Percentiles rank a stretch among this genome's conserved stretches.
These are phyloP conservation scores for Ulmus americana DNA, from an alignment of 331 rosid genomes.

Conservation along the genomic window DNA sequence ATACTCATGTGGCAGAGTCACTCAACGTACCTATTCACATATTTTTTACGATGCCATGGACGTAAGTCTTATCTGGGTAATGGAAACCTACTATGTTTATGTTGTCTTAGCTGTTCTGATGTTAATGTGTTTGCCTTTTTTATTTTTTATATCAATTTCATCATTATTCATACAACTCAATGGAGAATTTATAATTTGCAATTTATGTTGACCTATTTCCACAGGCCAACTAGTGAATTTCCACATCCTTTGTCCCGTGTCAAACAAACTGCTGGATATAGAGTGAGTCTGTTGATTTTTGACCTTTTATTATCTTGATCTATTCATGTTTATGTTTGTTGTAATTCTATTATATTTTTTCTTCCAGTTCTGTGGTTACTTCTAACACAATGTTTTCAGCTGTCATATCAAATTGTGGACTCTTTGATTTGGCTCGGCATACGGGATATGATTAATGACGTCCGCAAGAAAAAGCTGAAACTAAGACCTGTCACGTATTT, in stretches of 20 bases:
- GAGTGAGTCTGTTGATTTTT: constrained; percentile 46
- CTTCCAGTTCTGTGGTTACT: constrained; percentile 13
- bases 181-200: constrained; percentile 21
- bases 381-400: constrained; percentile 42
- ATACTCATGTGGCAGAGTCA: constrained; percentile 95
- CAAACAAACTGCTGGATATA: constrained; percentile 87
- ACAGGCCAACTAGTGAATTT: constrained; percentile 93
- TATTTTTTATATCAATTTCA: constrained; percentile 3
- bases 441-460: constrained; percentile 92
- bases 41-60: constrained; percentile 99
- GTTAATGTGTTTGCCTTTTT: background rate
- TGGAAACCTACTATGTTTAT: constrained; percentile 29
- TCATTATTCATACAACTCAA: constrained; percentile 8
- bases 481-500: constrained; percentile 92
- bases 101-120: constrained; percentile 9
- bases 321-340: background rate
- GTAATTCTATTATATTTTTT: background rate
- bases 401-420: constrained; percentile 93
- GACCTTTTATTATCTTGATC: background rate
- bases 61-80: constrained; percentile 77
- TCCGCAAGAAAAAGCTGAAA: constrained; percentile 81
- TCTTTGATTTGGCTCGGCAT: constrained; percentile 96
- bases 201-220: constrained; percentile 19
- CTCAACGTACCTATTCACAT: constrained; percentile 84
- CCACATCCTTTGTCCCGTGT: constrained; percentile 98